Evolutionary conservation across 1,284 basidiomycete genomes (phyloP).

Genomic region (Trametes versicolor): DNA sequence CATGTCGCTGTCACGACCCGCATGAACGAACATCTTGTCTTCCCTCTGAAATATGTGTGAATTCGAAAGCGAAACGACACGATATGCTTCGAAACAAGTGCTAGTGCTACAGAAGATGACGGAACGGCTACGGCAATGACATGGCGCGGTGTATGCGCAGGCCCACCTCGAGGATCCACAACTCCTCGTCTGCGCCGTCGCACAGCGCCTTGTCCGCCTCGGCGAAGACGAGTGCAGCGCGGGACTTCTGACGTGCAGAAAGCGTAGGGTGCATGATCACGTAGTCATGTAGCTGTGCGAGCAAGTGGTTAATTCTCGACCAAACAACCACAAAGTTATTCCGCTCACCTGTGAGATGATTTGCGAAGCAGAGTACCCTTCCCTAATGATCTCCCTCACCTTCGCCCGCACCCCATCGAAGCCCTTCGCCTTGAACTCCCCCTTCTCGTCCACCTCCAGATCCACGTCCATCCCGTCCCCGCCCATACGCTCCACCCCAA

Average conservation of each 20-base stretch:
- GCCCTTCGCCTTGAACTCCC: slow-evolving; percentile 47
- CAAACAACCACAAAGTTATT: background rate
- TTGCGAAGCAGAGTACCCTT: slow-evolving; percentile 95
- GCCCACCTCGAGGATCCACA: slow-evolving; percentile 92
- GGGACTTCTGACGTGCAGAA: slow-evolving; percentile 84
- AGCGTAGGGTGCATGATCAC: slow-evolving; percentile 86
- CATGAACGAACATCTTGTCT: slow-evolving; percentile 13
- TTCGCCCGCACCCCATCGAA: slow-evolving; percentile 81
- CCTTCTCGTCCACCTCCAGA: slow-evolving; percentile 55
- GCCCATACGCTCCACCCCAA: slow-evolving; percentile 78
- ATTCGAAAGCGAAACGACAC: background rate
- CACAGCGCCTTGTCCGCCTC: slow-evolving; percentile 97
- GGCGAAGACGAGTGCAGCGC: slow-evolving; percentile 87
- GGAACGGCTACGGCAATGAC: slow-evolving; percentile 18
- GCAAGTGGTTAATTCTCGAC: slow-evolving; percentile 10
- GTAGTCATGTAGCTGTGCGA: slow-evolving; percentile 86
- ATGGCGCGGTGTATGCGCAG: slow-evolving; percentile 79
- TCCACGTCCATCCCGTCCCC: slow-evolving; percentile 52
- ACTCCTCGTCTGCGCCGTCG: slow-evolving; percentile 98
- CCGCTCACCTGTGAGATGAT: slow-evolving; percentile 83
- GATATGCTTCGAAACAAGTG: slow-evolving; percentile 5
- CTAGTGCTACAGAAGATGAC: slow-evolving; percentile 8
- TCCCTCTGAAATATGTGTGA: slow-evolving; percentile 3
- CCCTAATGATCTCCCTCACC: slow-evolving; percentile 81
- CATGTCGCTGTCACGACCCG: slow-evolving; percentile 19